Evolutionary conservation across 176 grass and related monocot genomes (phyloP).

Genomic region (Hsuehochloa calcarea): DNA sequence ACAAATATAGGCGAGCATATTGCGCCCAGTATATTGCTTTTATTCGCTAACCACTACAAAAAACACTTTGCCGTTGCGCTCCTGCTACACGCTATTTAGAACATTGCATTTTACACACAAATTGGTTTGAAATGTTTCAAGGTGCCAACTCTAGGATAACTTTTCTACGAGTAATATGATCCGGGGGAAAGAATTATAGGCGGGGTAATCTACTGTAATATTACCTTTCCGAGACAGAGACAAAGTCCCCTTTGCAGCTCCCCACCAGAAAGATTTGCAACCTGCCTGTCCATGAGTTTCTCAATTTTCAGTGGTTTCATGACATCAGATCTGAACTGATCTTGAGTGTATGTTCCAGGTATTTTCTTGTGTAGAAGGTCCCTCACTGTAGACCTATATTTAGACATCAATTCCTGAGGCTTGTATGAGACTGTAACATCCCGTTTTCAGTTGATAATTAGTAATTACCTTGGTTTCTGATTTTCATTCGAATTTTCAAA

Average conservation of each 20-base stretch:
- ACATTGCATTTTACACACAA: not conserved
- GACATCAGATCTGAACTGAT: slow-evolving; percentile 70
- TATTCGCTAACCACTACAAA: no score
- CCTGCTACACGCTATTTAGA: no score
- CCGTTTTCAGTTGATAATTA: no score
- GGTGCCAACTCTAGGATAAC: not conserved
- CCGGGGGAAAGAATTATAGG: not conserved
- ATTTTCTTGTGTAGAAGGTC: slow-evolving; percentile 65
- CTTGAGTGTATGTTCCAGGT: slow-evolving; percentile 56
- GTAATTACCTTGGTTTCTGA: no score
- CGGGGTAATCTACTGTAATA: not conserved
- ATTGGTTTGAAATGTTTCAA: not conserved
- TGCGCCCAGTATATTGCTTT: no score
- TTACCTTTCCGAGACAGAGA: slow-evolving; percentile 78
- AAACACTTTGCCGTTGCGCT: no score
- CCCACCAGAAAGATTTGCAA: slow-evolving; percentile 62
- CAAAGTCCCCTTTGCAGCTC: slow-evolving; percentile 64
- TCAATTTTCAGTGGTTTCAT: slow-evolving; percentile 85
- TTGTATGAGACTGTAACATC: slow-evolving; percentile 46
- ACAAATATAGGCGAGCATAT: no score
- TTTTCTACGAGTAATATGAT: not conserved
- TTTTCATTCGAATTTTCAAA: no score
- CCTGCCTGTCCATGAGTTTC: slow-evolving; percentile 69
- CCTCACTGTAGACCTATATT: slow-evolving; percentile 56
- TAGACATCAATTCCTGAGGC: slow-evolving; percentile 69